phyloP scores from a whole-genome alignment of 106 monocot genomes.

The Dendrobium officinale region DNA sequence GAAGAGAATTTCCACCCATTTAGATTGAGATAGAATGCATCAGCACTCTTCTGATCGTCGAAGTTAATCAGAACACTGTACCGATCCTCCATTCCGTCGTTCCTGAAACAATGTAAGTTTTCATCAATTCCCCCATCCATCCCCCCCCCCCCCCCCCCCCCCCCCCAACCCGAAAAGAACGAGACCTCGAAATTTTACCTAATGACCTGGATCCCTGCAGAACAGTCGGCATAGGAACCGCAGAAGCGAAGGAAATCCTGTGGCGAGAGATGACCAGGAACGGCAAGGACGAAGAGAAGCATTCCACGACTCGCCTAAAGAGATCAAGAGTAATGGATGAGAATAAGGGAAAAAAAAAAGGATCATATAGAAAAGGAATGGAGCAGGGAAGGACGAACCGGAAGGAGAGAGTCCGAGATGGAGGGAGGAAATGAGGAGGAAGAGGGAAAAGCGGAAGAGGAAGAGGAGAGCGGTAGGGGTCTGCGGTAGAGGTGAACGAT shows the following conservation, averaged over 20 bases:
- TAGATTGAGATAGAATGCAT: slow-evolving; percentile 65
- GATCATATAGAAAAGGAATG: neutral
- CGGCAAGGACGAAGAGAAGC: slow-evolving; percentile 60
- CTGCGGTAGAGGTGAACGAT: slow-evolving; percentile 60
- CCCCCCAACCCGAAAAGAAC: neutral
- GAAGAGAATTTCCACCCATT: slow-evolving; percentile 80
- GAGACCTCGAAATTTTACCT: slow-evolving; percentile 29
- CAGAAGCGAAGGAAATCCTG: slow-evolving; percentile 74
- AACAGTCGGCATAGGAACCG: slow-evolving; percentile 32
- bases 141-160: neutral
- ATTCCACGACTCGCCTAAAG: slow-evolving; percentile 43
- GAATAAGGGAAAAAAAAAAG: neutral
- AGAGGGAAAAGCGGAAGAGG: slow-evolving; percentile 21
- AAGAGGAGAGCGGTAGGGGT: slow-evolving; percentile 10
- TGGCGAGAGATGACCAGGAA: slow-evolving; percentile 50
- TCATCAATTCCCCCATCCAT: neutral
- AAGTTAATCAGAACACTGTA: slow-evolving; percentile 73
- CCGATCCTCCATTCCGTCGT: slow-evolving; percentile 79
- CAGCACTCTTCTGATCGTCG: slow-evolving; percentile 74
- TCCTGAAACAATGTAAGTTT: slow-evolving; percentile 27
- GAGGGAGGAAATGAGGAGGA: slow-evolving; percentile 21
- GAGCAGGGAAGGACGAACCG: slow-evolving; percentile 19
- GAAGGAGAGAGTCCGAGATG: slow-evolving; percentile 34
- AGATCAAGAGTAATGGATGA: slow-evolving; percentile 5
- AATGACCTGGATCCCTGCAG: slow-evolving; percentile 42